Percentiles rank a stretch among this genome's conserved stretches.
Conservation (phyloP, 192 early-diverging fungal species). For the Backusella westeae region DNA sequence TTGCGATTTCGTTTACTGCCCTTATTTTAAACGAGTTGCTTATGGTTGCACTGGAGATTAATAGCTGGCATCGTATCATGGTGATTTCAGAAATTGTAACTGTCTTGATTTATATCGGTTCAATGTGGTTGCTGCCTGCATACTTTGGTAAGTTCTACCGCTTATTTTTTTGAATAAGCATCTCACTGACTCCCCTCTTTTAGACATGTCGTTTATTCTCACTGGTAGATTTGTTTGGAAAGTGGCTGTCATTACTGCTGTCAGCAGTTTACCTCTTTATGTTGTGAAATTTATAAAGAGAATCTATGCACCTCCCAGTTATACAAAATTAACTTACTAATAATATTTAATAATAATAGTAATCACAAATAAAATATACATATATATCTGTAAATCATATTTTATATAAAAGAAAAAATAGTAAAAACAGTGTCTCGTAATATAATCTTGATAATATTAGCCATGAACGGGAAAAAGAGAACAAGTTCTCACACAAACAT, state of each 20-base stretch:
- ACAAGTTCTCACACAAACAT: too few species aligned
- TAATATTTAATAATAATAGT: constrained; percentile 1
- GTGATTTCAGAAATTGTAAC: constrained; percentile 81
- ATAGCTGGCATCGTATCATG: constrained; percentile 94
- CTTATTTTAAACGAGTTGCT: constrained; percentile 92
- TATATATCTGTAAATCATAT: not conserved
- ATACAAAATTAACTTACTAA: constrained; percentile 69
- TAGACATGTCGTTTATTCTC: constrained; percentile 84
- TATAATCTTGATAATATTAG: too few species aligned
- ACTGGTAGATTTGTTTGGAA: constrained; percentile 89
- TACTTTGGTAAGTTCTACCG: constrained; percentile 75
- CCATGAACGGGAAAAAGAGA: too few species aligned
- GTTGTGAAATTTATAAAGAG: constrained; percentile 79
- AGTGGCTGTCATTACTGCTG: constrained; percentile 81
- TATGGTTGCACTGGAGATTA: constrained; percentile 94
- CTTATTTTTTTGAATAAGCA: not conserved
- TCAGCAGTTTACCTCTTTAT: constrained; percentile 85
- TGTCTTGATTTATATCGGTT: constrained; percentile 78
- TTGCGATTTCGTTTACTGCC: constrained; percentile 93
- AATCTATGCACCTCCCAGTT: constrained; percentile 83
- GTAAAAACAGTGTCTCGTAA: too few species aligned
- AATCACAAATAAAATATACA: not conserved
- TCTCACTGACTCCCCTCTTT: constrained; percentile 12
- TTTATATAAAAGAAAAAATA: too few species aligned
- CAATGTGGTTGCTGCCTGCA: constrained; percentile 85